Base-by-base conservation (phyloP, 1,139 yeast species). In the Yamadazyma oceani region DNA sequence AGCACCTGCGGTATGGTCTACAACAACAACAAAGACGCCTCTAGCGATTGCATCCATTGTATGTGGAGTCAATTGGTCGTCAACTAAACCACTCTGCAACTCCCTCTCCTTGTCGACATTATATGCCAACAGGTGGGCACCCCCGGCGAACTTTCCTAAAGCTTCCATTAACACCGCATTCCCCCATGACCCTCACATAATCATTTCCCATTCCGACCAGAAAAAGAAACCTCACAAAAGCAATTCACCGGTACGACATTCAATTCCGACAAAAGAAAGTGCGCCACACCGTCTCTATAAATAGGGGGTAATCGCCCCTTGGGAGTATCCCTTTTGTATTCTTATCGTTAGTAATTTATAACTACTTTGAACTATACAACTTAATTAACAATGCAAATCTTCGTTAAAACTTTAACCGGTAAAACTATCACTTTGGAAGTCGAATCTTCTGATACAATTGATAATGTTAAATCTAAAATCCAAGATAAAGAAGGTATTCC, bases 331-430 rank as follows among this genome's bases (percentile, higher is more conserved):
- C 8, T 19, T 19, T 19, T 19, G 21, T 19, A 19, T 21, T 36
- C 13, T 15, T 13, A 26, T 19, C 14, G 14, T 25, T 35, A 9
- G 15, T 27, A 27, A 26, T 19, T 19, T 19, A 19, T 19, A 19
- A 19, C 21, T 19, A 19, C 21, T 19, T 19, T 19, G 21, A 22
- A 14, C 17, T 17, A 13, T 17, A 17, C 8, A 17, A 24, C 72
- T 26, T 21, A 27, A 27, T 27, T 27, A 8, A 78, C 68, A 64
- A 87, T 87, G 96, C 95, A 87, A 77, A 86, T 87, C 75, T 88
- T 88, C 76, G 95, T 88, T 75, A 87, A 87, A 77, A 87, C 96
- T 75, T 77, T 88, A 62, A 86, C 96, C 55, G 96, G 96, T 73
- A 88, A 85, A 67, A 80, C 87, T 31, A 81, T 81, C 50, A 80